Evolutionary conservation across 148 eudicot genomes (phyloP).

Genomic region (Vaccinium corymbosum): DNA sequence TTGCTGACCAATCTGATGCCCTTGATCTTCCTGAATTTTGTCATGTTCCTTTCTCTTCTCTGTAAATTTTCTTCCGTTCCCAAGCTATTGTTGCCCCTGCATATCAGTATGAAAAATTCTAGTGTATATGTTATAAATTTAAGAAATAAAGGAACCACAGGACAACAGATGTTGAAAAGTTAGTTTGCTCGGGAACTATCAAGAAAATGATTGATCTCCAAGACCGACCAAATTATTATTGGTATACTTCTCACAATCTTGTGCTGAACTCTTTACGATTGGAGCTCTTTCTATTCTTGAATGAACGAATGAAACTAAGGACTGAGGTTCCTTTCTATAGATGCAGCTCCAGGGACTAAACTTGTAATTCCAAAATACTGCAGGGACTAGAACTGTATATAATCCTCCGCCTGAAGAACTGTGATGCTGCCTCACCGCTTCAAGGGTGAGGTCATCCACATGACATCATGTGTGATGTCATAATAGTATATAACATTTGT

Average conservation of each 20-base stretch:
- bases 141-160: neutral
- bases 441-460: neutral
- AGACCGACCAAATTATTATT: neutral
- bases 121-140: neutral
- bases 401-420: neutral
- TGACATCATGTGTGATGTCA: neutral
- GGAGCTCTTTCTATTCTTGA: neutral
- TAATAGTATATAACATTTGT: too few relatives aligned
- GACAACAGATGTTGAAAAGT: neutral
- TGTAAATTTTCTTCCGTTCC: neutral
- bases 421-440: neutral
- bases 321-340: neutral
- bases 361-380: neutral
- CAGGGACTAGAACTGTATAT: neutral
- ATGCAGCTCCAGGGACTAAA: neutral
- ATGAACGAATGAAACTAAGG: neutral
- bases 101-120: neutral
- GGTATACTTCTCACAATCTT: neutral
- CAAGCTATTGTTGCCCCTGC: neutral
- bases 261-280: neutral
- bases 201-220: neutral
- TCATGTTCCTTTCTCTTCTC: neutral
- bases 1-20: neutral
- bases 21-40: conserved; percentile 11
- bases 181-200: neutral